Base-by-base conservation (phyloP, 257 asterid species). In the Scutellaria minor region DNA sequence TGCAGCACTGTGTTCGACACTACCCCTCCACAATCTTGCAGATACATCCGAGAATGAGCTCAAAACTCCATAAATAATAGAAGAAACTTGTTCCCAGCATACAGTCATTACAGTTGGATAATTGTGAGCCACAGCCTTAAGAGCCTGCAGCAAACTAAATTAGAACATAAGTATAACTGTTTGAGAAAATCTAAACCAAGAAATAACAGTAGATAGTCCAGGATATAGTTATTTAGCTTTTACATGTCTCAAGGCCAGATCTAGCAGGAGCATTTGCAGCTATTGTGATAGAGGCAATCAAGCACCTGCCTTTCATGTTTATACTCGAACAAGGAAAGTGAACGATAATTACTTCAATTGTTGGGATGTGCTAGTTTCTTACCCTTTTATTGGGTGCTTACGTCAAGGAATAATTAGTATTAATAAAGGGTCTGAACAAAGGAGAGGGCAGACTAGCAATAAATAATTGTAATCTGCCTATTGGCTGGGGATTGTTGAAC, bases 41-140 rank as follows among this genome's bases (percentile, higher is more conserved):
- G 85, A 75, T 71, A 50, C 65, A 12, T 84, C 97, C 4, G 77
- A 70, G 71, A 80, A 80, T 71, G 71, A 73, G 55, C 83, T 88
- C 74, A 93, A 70, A 77, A 84, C 75, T 71, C 79, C 75, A 65
- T 71, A 79, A 67, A 81, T 81, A 56, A 80, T 72, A 60, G 90
- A 81, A 18, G 98, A 91, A 56, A 88, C 68, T 75, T 80, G 85
- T 73, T 85, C 88, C 98, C 97, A 93, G 78, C 91, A 87, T 68
- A 85, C 65, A 78, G 84, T 79, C 75, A 85, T 79, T 76, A 80
- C 85, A 66, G 83, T 85, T 58, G 97, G 98, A 79, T 91, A 91
- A 85, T 88, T 93, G 83, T 93, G 98, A 11, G 97, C 93, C 83
- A 91, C 77, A 80, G 96, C 87, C 85, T 85, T 93, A 42, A 91